phyloP scores from a whole-genome alignment of 23 red algal genomes.

The Gracilariopsis chorda region DNA sequence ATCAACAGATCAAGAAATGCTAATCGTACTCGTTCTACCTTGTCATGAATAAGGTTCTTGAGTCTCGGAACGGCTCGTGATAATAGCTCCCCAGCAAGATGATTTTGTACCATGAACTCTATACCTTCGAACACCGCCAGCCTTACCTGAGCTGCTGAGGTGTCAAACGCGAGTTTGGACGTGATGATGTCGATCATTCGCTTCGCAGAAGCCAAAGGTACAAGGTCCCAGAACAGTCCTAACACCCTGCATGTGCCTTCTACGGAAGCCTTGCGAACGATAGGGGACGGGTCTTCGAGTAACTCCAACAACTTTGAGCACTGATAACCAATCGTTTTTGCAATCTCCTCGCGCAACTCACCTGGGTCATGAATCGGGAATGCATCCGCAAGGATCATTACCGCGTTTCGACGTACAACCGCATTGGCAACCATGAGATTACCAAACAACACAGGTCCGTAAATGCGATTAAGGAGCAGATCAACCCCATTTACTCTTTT shows the following conservation, averaged over 20 bases:
- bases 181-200: constrained; percentile 51
- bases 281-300: constrained; percentile 48
- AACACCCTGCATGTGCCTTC: constrained; percentile 47
- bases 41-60: constrained; percentile 40
- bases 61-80: constrained; percentile 31
- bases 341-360: constrained; percentile 12
- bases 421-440: constrained; percentile 48
- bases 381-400: constrained; percentile 54
- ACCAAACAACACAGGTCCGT: constrained; percentile 38
- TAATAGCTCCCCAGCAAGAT: constrained; percentile 12
- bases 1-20: constrained; percentile 40
- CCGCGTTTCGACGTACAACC: constrained; percentile 38
- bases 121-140: constrained; percentile 50
- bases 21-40: constrained; percentile 28
- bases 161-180: constrained; percentile 38
- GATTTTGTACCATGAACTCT: constrained; percentile 30
- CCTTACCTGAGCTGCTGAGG: constrained; percentile 27
- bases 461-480: constrained; percentile 30
- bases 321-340: constrained; percentile 9
- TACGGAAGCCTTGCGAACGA: constrained; percentile 41
- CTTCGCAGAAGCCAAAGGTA: constrained; percentile 14
- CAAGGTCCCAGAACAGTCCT: constrained; percentile 43
- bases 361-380: constrained; percentile 68
- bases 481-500: constrained; percentile 48
- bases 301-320: constrained; percentile 34